phyloP scores from a whole-genome alignment of 768 basidiomycete genomes.

The Gymnopilus dilepis region DNA sequence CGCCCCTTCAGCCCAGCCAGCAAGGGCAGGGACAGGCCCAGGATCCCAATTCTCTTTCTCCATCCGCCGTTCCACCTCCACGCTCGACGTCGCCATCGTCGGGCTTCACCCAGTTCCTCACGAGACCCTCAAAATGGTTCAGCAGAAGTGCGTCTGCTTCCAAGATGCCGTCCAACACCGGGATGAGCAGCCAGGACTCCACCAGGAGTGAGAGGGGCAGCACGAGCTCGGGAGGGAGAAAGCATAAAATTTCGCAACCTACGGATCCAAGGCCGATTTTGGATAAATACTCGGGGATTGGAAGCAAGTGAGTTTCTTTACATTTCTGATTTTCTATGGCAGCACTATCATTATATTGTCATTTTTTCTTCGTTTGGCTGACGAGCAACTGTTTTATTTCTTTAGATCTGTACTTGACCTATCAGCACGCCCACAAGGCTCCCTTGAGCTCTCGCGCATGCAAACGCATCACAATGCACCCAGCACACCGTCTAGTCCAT shows the following conservation, averaged over 20 bases:
- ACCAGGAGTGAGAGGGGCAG: slow-evolving; percentile 54
- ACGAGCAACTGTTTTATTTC: background rate
- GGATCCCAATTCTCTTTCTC: slow-evolving; percentile 30
- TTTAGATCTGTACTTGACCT: slow-evolving; percentile 72
- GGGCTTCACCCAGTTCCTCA: slow-evolving; percentile 67
- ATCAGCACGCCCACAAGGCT: slow-evolving; percentile 49
- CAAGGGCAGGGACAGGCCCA: background rate
- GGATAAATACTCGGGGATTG: slow-evolving; percentile 53
- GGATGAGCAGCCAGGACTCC: background rate
- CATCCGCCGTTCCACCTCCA: slow-evolving; percentile 41
- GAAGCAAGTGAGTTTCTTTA: slow-evolving; percentile 54
- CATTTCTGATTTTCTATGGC: slow-evolving; percentile 1
- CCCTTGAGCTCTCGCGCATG: slow-evolving; percentile 46
- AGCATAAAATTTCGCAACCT: slow-evolving; percentile 84
- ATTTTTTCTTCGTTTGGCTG: slow-evolving; percentile 5
- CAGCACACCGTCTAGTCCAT: slow-evolving; percentile 46
- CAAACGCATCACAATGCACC: slow-evolving; percentile 30
- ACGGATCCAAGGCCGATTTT: slow-evolving; percentile 83
- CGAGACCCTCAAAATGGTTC: slow-evolving; percentile 78
- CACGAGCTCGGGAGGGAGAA: slow-evolving; percentile 39
- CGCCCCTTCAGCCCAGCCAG: slow-evolving; percentile 14
- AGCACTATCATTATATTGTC: no score
- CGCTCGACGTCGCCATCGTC: slow-evolving; percentile 71
- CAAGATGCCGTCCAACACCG: slow-evolving; percentile 41
- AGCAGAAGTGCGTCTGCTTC: slow-evolving; percentile 61